A percentile compares a stretch with the other conserved stretches of the same genome.
These are phyloP conservation scores for Colletotrichum brevisporum DNA, from an alignment of 2,329 filamentous ascomycete species.

Conservation along the genomic window DNA sequence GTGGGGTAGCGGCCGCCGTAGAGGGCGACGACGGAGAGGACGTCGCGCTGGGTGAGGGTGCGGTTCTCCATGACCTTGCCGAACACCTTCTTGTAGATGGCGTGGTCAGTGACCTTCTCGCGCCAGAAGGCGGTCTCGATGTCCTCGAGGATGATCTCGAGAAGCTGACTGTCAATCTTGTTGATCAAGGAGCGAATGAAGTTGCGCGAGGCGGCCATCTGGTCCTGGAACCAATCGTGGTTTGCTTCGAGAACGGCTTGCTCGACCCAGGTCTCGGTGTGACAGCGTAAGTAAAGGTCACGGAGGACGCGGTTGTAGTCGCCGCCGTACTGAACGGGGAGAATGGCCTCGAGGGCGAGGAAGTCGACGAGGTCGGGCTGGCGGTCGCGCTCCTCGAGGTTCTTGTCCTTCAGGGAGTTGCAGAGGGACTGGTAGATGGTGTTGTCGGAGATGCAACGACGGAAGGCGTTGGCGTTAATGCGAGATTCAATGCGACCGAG, in stretches of 20 bases:
- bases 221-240: constrained; percentile 36
- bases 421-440: constrained; percentile 35
- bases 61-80: constrained; percentile 23
- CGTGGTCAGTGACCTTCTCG: constrained; percentile 13
- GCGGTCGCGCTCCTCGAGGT: constrained; percentile 31
- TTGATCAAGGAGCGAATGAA: constrained; percentile 26
- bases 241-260: constrained; percentile 33
- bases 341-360: constrained; percentile 39
- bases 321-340: constrained; percentile 35
- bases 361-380: constrained; percentile 39
- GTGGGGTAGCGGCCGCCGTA: constrained; percentile 34
- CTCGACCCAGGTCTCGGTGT: constrained; percentile 31
- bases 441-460: constrained; percentile 40
- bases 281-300: constrained; percentile 30
- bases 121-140: constrained; percentile 38
- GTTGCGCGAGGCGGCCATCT: constrained; percentile 9
- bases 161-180: constrained; percentile 23
- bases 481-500: constrained; percentile 27
- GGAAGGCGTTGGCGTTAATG: constrained; percentile 35
- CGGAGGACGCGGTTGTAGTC: constrained; percentile 39
- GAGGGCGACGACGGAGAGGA: constrained; percentile 32
- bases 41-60: constrained; percentile 34
- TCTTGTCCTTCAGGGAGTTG: constrained; percentile 39
- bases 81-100: constrained; percentile 9
- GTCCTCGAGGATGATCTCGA: constrained; percentile 40